These are phyloP conservation scores for Trypanosoma platydactyli DNA, from an alignment of 208 protist species.

Conservation along the genomic window DNA sequence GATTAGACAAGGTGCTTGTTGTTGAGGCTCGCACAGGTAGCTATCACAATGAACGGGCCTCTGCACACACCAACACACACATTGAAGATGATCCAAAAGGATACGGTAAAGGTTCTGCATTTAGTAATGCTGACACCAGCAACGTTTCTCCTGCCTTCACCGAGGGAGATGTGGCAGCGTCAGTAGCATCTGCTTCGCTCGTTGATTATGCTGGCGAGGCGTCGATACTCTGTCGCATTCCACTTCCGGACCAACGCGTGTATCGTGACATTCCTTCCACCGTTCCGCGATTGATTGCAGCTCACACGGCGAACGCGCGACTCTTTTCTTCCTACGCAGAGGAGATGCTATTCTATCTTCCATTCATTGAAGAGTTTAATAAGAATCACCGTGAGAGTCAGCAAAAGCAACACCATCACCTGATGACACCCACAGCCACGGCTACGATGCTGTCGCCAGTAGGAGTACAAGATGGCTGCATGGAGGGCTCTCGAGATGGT, in stretches of 20 bases:
- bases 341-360: slow-evolving; percentile 39
- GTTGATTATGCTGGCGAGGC: not conserved
- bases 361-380: slow-evolving; percentile 7
- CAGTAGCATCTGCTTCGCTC: not conserved
- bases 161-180: not conserved
- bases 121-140: too few relatives aligned
- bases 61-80: too few relatives aligned
- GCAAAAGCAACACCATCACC: slow-evolving; percentile 4
- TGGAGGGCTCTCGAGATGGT: not conserved
- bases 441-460: not conserved
- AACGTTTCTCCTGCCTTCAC: not conserved
- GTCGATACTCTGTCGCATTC: slow-evolving; percentile 37
- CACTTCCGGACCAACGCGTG: slow-evolving; percentile 71
- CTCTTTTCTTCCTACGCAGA: slow-evolving; percentile 64
- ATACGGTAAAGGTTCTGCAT: too few relatives aligned
- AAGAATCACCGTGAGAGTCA: not conserved
- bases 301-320: slow-evolving; percentile 49
- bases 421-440: not conserved
- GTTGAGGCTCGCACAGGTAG: slow-evolving; percentile 12
- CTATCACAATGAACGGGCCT: not conserved
- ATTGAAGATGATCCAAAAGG: too few relatives aligned
- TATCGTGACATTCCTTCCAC: slow-evolving; percentile 57
- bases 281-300: slow-evolving; percentile 58
- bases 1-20: slow-evolving; percentile 6
- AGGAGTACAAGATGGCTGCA: not conserved